These are phyloP conservation scores for Chaetothyriales sp. DNA, from an alignment of 2,329 filamentous ascomycete species.

Conservation along the genomic window DNA sequence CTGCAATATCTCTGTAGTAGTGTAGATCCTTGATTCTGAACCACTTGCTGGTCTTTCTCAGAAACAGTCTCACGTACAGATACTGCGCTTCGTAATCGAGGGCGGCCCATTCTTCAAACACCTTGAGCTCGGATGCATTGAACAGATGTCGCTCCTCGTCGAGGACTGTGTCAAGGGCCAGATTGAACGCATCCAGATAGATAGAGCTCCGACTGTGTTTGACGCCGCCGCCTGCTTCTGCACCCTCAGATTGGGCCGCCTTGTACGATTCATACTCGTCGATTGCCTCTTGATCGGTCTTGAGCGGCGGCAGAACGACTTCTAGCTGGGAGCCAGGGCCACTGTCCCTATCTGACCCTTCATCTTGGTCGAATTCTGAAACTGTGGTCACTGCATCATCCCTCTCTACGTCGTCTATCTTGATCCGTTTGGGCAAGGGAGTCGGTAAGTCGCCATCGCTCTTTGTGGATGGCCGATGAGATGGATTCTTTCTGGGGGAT, in stretches of 20 bases:
- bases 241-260: constrained; percentile 37
- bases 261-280: constrained; percentile 61
- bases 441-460: constrained; percentile 18
- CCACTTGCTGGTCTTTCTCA: constrained; percentile 84
- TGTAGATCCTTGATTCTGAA: constrained; percentile 63
- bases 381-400: constrained; percentile 4
- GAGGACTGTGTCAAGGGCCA: constrained; percentile 77
- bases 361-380: too few relatives aligned
- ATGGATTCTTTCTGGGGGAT: constrained; percentile 7
- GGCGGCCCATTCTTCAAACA: constrained; percentile 62
- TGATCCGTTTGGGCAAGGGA: constrained; percentile 19
- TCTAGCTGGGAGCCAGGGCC: constrained; percentile 49
- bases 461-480: constrained; percentile 19
- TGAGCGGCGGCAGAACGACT: constrained; percentile 52
- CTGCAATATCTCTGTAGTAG: constrained; percentile 69
- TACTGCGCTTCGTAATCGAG: constrained; percentile 80
- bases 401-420: constrained; percentile 3
- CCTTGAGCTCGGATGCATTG: constrained; percentile 55
- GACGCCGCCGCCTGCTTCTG: constrained; percentile 39
- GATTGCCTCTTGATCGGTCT: constrained; percentile 56
- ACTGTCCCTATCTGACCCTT: constrained; percentile 15
- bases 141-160: constrained; percentile 83
- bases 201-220: constrained; percentile 68
- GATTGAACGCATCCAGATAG: constrained; percentile 93
- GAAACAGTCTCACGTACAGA: constrained; percentile 76